phyloP scores from a whole-genome alignment of 495 filamentous ascomycete species.

The Evernia prunastri region DNA sequence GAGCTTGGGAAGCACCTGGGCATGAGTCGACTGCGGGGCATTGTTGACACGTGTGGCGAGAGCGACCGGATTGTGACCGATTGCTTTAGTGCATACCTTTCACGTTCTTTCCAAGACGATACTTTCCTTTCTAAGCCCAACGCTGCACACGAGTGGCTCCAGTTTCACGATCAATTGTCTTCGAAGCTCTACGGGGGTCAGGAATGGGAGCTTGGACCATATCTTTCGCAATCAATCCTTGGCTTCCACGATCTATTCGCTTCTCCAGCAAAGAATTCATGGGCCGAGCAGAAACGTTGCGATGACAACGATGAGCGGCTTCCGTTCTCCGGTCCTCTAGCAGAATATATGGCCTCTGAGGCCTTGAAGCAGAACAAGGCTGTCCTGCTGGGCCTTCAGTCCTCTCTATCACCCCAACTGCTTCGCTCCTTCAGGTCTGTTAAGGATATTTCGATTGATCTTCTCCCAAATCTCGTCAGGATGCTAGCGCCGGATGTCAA shows the following conservation, averaged over 20 bases:
- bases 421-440: conserved; percentile 68
- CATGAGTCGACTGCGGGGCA: conserved; percentile 73
- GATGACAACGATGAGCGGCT: conserved; percentile 51
- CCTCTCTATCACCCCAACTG: conserved; percentile 52
- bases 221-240: conserved; percentile 75
- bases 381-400: conserved; percentile 46
- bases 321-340: conserved; percentile 73
- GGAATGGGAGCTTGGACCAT: conserved; percentile 82
- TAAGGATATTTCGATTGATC: conserved; percentile 67
- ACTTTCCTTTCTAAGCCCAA: conserved; percentile 82
- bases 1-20: conserved; percentile 70
- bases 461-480: conserved; percentile 73
- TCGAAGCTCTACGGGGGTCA: conserved; percentile 65
- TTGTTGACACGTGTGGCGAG: conserved; percentile 85
- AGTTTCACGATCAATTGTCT: conserved; percentile 83
- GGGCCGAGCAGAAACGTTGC: conserved; percentile 23
- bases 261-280: conserved; percentile 31
- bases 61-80: conserved; percentile 77
- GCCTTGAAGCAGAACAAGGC: conserved; percentile 62
- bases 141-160: conserved; percentile 83
- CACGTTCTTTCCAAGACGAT: conserved; percentile 86
- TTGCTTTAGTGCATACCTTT: conserved; percentile 77
- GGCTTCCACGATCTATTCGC: conserved; percentile 93
- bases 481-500: conserved; percentile 86
- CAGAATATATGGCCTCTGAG: conserved; percentile 74